Evolutionary conservation across 177 flowering plant genomes (phyloP).

Genomic region (Vitis hybrid): DNA sequence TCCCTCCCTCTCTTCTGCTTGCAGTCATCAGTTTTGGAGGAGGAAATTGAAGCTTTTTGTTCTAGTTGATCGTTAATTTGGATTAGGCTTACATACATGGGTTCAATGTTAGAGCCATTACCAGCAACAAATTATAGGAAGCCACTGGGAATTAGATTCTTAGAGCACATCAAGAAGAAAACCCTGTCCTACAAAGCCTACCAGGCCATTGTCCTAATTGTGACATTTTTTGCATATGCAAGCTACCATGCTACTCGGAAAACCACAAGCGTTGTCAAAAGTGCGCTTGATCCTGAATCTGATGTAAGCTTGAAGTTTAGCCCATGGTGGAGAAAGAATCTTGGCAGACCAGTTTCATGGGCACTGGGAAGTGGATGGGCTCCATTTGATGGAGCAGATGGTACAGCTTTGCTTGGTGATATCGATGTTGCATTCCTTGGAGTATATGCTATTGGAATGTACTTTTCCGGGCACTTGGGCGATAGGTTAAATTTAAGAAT

Average conservation of each 20-base stretch:
- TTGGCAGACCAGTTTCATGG: conserved; percentile 20
- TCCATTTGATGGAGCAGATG: conserved; percentile 76
- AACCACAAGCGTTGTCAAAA: conserved; percentile 84
- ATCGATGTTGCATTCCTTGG: conserved; percentile 80
- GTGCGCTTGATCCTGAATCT: conserved; percentile 71
- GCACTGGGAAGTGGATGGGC: conserved; percentile 63
- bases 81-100: conserved; percentile 35
- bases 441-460: conserved; percentile 73
- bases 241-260: conserved; percentile 83
- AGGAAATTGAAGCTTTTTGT: conserved; percentile 9
- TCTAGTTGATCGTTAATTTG: neutral
- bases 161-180: conserved; percentile 37
- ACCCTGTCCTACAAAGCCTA: conserved; percentile 57
- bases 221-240: conserved; percentile 79
- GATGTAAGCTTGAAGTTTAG: conserved; percentile 22
- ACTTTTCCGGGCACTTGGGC: conserved; percentile 81
- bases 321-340: conserved; percentile 31
- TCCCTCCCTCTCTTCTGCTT: neutral
- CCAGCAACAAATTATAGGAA: conserved; percentile 25
- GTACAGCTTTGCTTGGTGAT: conserved; percentile 68
- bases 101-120: conserved; percentile 37
- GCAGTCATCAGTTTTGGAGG: conserved; percentile 8
- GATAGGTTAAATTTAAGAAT: conserved; percentile 70
- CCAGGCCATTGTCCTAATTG: conserved; percentile 71
- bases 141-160: conserved; percentile 58